Evolutionary conservation across 2,329 filamentous ascomycete species (phyloP).

Genomic region (Neofusicoccum sp.): DNA sequence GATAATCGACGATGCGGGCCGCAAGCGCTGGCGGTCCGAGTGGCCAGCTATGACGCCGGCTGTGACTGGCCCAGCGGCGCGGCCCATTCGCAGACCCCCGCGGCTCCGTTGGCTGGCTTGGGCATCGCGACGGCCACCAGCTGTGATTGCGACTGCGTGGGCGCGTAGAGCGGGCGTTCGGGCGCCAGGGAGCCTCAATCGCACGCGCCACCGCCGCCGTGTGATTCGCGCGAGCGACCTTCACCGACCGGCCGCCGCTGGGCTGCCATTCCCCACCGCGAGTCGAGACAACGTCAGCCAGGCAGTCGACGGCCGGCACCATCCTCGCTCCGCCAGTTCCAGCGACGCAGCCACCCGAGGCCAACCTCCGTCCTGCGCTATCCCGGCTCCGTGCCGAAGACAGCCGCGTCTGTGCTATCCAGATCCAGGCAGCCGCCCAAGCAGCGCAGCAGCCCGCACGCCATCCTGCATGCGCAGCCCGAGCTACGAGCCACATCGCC

Average conservation of each 20-base stretch:
- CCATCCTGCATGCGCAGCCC: constrained; percentile 7
- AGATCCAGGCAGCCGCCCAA: not conserved
- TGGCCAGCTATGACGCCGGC: constrained; percentile 3
- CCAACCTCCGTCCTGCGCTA: not conserved
- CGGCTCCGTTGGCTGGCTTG: constrained; percentile 8
- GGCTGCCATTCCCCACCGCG: constrained; percentile 1
- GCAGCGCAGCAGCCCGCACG: not conserved
- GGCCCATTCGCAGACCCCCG: constrained; percentile 18
- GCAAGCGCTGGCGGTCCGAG: constrained; percentile 1
- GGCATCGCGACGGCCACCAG: constrained; percentile 1
- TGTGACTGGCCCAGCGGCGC: constrained; percentile 3
- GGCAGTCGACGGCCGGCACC: constrained; percentile 1
- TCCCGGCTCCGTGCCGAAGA: not conserved
- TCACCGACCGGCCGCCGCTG: constrained; percentile 6
- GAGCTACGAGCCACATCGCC: not conserved
- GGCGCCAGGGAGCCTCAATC: constrained; percentile 5
- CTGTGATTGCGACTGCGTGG: constrained; percentile 12
- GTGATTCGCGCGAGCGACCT: constrained; percentile 6
- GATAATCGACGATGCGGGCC: constrained; percentile 12
- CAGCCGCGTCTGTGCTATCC: not conserved
- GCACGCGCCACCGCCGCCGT: constrained; percentile 2
- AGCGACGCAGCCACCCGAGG: constrained; percentile 5
- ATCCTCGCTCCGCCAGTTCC: not conserved
- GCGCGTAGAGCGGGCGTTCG: constrained; percentile 6
- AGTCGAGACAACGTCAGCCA: constrained; percentile 2